These are phyloP conservation scores for Aphanocladium album DNA, from an alignment of 2,329 filamentous ascomycete genomes.

Conservation along the genomic window DNA sequence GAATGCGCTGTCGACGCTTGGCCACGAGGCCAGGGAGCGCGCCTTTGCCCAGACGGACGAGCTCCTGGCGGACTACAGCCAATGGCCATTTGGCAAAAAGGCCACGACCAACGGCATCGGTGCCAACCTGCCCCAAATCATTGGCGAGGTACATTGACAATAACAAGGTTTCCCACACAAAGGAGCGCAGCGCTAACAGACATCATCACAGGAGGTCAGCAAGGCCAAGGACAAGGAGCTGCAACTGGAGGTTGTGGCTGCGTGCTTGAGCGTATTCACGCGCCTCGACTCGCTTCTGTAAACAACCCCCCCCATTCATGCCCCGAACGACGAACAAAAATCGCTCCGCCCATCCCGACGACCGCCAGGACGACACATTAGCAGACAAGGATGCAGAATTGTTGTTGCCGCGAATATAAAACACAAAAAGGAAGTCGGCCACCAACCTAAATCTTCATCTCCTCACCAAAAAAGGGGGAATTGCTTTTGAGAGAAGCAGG, in stretches of 20 bases:
- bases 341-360: not conserved
- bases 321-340: slow-evolving; percentile 4
- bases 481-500: not conserved
- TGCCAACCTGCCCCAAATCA: slow-evolving; percentile 83
- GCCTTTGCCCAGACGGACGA: slow-evolving; percentile 98
- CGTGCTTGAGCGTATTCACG: slow-evolving; percentile 95
- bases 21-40: slow-evolving; percentile 88
- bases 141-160: slow-evolving; percentile 59
- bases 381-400: not conserved
- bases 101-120: slow-evolving; percentile 77
- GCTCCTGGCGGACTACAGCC: slow-evolving; percentile 89
- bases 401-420: not conserved
- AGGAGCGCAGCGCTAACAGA: slow-evolving; percentile 17
- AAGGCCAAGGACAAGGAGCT: slow-evolving; percentile 88
- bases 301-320: slow-evolving; percentile 17
- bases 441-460: not conserved
- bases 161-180: not conserved
- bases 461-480: not conserved
- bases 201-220: slow-evolving; percentile 62
- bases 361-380: not conserved
- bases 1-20: slow-evolving; percentile 90
- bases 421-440: not conserved
- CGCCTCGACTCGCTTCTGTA: slow-evolving; percentile 92
- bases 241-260: slow-evolving; percentile 93
- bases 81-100: slow-evolving; percentile 92